A percentile compares a stretch with the other conserved stretches of the same genome.
phyloP scores from a whole-genome alignment of 495 filamentous ascomycete genomes.

The Articulospora tetracladia region DNA sequence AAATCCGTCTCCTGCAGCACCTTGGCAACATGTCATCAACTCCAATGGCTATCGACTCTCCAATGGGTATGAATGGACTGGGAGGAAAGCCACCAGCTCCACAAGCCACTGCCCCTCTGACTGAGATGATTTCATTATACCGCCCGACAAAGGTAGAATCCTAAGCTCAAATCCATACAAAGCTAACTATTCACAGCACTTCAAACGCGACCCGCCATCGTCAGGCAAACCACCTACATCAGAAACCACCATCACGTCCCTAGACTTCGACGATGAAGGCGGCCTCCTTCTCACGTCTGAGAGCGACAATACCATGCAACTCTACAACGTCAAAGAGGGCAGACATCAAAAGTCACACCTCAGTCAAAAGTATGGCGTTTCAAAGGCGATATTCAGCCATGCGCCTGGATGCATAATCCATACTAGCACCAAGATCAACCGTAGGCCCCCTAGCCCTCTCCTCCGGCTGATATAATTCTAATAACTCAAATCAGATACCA shows the following conservation, averaged over 20 bases:
- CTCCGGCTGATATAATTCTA: conserved; percentile 16
- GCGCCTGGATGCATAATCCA: conserved; percentile 85
- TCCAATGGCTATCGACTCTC: conserved; percentile 48
- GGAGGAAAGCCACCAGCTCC: conserved; percentile 30
- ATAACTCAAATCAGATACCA: conserved; percentile 58
- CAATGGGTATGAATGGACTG: conserved; percentile 24
- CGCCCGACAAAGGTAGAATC: conserved; percentile 47
- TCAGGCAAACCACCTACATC: neutral
- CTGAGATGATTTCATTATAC: conserved; percentile 42
- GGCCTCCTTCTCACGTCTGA: conserved; percentile 83
- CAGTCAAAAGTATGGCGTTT: conserved; percentile 91
- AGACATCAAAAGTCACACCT: conserved; percentile 79
- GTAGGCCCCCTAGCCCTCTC: conserved; percentile 32
- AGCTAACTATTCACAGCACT: conserved; percentile 7
- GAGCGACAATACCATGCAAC: conserved; percentile 88
- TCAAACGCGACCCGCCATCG: conserved; percentile 8
- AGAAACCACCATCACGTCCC: conserved; percentile 52
- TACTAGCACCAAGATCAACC: conserved; percentile 90
- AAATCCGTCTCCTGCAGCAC: neutral
- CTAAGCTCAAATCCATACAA: neutral
- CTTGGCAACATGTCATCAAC: conserved; percentile 26
- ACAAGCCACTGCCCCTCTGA: conserved; percentile 36
- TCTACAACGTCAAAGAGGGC: conserved; percentile 89
- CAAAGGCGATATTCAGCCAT: conserved; percentile 91
- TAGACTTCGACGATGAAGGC: conserved; percentile 95